Percentiles rank a stretch among this genome's conserved stretches.
Conservation (phyloP, 2,329 filamentous ascomycete genomes). For the Xylariaceae sp. region DNA sequence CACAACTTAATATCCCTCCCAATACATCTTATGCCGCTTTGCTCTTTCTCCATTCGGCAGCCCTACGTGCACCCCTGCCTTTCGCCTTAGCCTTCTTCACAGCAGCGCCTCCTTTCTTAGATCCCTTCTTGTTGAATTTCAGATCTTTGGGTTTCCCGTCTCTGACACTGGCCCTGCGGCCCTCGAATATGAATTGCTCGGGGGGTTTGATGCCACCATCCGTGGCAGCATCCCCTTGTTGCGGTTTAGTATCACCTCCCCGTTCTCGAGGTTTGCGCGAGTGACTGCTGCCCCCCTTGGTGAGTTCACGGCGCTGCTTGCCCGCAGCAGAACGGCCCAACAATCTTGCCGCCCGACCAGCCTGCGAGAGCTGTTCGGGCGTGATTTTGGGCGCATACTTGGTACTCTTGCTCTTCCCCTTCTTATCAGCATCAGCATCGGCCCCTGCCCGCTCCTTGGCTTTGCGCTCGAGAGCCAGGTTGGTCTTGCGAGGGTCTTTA, state of each 20-base stretch:
- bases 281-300: constrained; percentile 24
- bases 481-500: constrained; percentile 63
- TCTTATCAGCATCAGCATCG: constrained; percentile 25
- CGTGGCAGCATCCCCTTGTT: constrained; percentile 6
- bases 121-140: constrained; percentile 49
- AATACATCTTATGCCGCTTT: constrained; percentile 16
- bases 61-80: constrained; percentile 28
- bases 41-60: constrained; percentile 31
- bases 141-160: constrained; percentile 59
- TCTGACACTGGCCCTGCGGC: constrained; percentile 63
- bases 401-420: constrained; percentile 35
- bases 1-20: not conserved
- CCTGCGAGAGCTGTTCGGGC: constrained; percentile 62
- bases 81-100: constrained; percentile 22
- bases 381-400: constrained; percentile 66
- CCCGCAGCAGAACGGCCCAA: constrained; percentile 63
- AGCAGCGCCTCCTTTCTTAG: constrained; percentile 45
- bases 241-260: constrained; percentile 10
- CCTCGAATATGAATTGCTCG: constrained; percentile 75
- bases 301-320: constrained; percentile 35
- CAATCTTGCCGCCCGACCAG: constrained; percentile 69
- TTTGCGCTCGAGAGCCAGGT: constrained; percentile 45
- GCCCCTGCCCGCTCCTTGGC: constrained; percentile 37
- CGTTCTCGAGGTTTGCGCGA: constrained; percentile 21
- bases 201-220: constrained; percentile 47